Conservation (phyloP, 495 filamentous ascomycete species). For the Aspergillus homomorphus region DNA sequence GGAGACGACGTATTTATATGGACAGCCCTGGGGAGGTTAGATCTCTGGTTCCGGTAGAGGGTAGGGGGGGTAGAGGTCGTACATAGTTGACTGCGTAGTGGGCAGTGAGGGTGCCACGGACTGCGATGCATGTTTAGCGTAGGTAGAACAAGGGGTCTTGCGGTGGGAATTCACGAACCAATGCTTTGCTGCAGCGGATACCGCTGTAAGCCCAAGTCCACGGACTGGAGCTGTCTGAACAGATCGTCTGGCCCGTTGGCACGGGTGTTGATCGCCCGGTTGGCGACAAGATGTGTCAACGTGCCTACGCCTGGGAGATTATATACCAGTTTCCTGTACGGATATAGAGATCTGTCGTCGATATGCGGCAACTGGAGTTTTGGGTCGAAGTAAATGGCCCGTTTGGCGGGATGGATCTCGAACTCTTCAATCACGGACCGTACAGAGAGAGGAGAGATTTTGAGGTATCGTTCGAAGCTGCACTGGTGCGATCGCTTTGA, state of each 20-base stretch:
- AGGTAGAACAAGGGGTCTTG: conserved; percentile 12
- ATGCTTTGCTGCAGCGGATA: conserved; percentile 41
- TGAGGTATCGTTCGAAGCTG: conserved; percentile 35
- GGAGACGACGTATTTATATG: conserved; percentile 76
- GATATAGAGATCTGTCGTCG: conserved; percentile 16
- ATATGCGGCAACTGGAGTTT: conserved; percentile 17
- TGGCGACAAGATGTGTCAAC: conserved; percentile 62
- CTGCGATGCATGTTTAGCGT: conserved; percentile 9
- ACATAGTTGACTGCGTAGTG: conserved; percentile 76
- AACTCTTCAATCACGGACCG: conserved; percentile 32
- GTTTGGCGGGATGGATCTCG: conserved; percentile 26
- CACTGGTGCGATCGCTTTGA: conserved; percentile 41
- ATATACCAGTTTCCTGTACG: conserved; percentile 33
- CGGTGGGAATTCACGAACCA: conserved; percentile 29
- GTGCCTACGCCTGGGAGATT: conserved; percentile 48
- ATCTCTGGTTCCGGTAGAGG: conserved; percentile 7
- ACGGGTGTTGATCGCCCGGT: conserved; percentile 43
- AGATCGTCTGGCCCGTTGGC: conserved; percentile 60
- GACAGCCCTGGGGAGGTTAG: conserved; percentile 57
- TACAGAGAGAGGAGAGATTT: conserved; percentile 36
- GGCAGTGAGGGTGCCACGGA: conserved; percentile 51
- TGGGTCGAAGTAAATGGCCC: conserved; percentile 18
- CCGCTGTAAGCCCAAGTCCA: conserved; percentile 58
- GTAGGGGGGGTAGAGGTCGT: conserved; percentile 27
- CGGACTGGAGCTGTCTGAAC: conserved; percentile 57